Conservation (phyloP, 257 asterid genomes). For the Mentha longifolia region DNA sequence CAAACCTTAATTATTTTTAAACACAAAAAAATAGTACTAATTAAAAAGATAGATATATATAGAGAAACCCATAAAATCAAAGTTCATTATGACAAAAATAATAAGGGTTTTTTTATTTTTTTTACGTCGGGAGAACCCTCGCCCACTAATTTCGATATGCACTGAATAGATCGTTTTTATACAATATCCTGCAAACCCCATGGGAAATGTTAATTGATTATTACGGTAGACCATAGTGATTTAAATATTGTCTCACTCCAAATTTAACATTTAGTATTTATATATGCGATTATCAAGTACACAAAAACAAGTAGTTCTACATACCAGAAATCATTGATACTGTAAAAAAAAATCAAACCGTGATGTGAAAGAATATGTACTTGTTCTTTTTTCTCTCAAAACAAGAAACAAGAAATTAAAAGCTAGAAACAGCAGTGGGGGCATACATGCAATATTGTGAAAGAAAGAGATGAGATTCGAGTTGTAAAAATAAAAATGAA, state of each 20-base stretch:
- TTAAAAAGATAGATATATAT: too few relatives aligned
- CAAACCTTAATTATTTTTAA: not conserved
- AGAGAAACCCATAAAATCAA: not conserved
- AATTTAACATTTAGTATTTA: not conserved
- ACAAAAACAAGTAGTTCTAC: slow-evolving; percentile 26
- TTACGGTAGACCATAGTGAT: not conserved
- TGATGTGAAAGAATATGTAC: slow-evolving; percentile 20
- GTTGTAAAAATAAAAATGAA: not conserved
- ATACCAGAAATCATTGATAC: slow-evolving; percentile 14
- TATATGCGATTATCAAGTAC: slow-evolving; percentile 20
- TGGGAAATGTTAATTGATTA: too few relatives aligned
- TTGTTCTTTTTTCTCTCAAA: not conserved
- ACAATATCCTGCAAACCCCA: too few relatives aligned
- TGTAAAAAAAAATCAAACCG: slow-evolving; percentile 17
- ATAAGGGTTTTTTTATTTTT: too few relatives aligned
- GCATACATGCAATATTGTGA: too few relatives aligned
- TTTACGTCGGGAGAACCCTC: too few relatives aligned
- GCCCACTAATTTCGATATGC: too few relatives aligned
- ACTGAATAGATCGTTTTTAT: too few relatives aligned
- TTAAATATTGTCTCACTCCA: slow-evolving; percentile 17
- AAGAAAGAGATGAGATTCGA: too few relatives aligned
- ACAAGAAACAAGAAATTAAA: not conserved
- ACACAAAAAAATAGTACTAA: not conserved
- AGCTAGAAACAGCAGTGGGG: too few relatives aligned
- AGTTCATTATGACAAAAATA: too few relatives aligned